Evolutionary conservation across 305 asterid genomes (phyloP).

Genomic region (Ajuga reptans): DNA sequence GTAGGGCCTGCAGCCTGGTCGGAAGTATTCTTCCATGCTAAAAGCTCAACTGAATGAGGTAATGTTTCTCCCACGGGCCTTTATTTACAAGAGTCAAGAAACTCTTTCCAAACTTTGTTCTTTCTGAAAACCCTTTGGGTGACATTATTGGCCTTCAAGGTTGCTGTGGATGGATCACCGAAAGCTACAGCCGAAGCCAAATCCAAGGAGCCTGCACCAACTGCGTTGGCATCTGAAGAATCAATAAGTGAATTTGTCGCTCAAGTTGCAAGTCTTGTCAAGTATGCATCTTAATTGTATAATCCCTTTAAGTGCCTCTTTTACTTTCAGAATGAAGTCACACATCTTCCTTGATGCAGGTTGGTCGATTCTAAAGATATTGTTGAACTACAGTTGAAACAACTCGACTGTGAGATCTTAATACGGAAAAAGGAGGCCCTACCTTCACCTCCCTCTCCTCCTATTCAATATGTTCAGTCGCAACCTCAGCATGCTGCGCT

Average conservation of each 20-base stretch:
- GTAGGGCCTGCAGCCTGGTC: constrained; percentile 43
- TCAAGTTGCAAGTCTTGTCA: constrained; percentile 65
- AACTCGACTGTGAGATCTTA: constrained; percentile 54
- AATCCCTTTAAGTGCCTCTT: constrained; percentile 18
- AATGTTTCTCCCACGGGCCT: constrained; percentile 25
- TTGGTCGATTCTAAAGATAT: constrained; percentile 83
- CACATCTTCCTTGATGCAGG: constrained; percentile 38
- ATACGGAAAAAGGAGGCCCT: constrained; percentile 85
- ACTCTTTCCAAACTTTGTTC: constrained; percentile 22
- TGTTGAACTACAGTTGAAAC: constrained; percentile 65
- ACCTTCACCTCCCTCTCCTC: constrained; percentile 57
- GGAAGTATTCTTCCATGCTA: constrained; percentile 38
- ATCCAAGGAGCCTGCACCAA: constrained; percentile 34
- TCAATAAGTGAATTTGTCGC: constrained; percentile 51
- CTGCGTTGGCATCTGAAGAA: constrained; percentile 52
- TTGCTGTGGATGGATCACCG: constrained; percentile 47
- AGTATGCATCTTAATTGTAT: constrained; percentile 38
- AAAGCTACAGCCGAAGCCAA: constrained; percentile 34
- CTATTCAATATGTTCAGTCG: constrained; percentile 38
- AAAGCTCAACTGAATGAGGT: constrained; percentile 65
- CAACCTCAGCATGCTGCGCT: constrained; percentile 40
- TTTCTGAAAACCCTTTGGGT: constrained; percentile 28
- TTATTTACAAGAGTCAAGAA: constrained; percentile 25
- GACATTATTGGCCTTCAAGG: constrained; percentile 51
- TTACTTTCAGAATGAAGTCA: neutral